Conservation (phyloP, 2,329 filamentous ascomycete genomes). For the Cladosporium austrohemisphaericum region DNA sequence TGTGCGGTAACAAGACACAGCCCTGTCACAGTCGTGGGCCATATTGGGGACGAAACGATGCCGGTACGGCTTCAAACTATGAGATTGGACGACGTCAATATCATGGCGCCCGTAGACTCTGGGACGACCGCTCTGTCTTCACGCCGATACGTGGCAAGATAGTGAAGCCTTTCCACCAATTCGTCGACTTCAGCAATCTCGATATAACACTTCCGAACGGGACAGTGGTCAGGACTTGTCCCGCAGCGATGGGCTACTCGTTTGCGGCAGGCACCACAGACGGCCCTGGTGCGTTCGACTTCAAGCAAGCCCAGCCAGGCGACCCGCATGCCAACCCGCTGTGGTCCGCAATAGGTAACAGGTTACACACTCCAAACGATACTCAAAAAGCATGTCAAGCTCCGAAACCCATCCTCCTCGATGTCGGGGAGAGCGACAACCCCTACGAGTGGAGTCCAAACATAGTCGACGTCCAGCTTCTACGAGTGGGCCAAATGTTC, state of each 20-base stretch:
- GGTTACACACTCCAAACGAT: constrained; percentile 66
- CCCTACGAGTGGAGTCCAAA: constrained; percentile 91
- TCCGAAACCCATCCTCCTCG: constrained; percentile 79
- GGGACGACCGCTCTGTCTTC: constrained; percentile 44
- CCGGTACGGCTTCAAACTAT: constrained; percentile 64
- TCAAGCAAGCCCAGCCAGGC: constrained; percentile 79
- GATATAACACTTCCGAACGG: constrained; percentile 72
- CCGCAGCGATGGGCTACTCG: constrained; percentile 83
- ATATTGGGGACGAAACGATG: constrained; percentile 62
- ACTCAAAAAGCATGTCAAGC: constrained; percentile 72
- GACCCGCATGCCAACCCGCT: constrained; percentile 71
- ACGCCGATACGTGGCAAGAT: constrained; percentile 58
- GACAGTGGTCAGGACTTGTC: constrained; percentile 68
- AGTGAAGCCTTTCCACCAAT: constrained; percentile 81
- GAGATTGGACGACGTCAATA: constrained; percentile 74
- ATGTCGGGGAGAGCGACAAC: constrained; percentile 72
- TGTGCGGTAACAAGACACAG: constrained; percentile 70
- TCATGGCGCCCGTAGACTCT: constrained; percentile 55
- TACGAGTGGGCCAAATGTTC: constrained; percentile 79
- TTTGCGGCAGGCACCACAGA: constrained; percentile 93
- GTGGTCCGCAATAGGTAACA: constrained; percentile 71
- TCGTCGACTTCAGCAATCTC: constrained; percentile 75
- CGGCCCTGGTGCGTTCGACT: constrained; percentile 87
- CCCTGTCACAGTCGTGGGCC: constrained; percentile 72
- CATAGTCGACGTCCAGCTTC: constrained; percentile 80